phyloP scores from a whole-genome alignment of 345 rosid species.

The Dovyalis caffra region DNA sequence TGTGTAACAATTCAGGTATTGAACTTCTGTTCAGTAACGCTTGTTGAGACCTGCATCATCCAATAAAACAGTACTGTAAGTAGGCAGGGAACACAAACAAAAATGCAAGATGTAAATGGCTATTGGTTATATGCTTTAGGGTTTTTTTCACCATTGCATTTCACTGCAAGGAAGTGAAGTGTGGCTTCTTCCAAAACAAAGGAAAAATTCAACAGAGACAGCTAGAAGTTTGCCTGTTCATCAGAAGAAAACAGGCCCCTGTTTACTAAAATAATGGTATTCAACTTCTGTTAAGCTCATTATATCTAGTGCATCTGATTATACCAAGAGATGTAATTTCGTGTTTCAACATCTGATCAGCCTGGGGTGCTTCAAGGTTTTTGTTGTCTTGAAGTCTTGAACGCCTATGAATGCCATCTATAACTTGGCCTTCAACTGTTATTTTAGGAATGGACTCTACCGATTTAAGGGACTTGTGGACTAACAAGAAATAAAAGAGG shows the following conservation, averaged over 20 bases:
- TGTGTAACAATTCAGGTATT: slow-evolving; percentile 32
- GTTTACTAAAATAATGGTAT: not conserved
- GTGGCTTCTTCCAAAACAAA: not conserved
- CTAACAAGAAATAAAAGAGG: not conserved
- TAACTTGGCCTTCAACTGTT: not conserved
- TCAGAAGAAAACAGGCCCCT: not conserved
- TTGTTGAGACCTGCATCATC: slow-evolving; percentile 71
- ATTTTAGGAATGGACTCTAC: not conserved
- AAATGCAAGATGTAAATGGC: not conserved
- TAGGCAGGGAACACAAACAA: slow-evolving; percentile 7
- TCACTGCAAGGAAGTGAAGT: too few relatives aligned
- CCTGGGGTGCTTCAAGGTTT: not conserved
- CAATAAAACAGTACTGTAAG: slow-evolving; percentile 13
- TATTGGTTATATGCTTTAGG: not conserved
- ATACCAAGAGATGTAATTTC: not conserved
- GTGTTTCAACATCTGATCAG: not conserved
- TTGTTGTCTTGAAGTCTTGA: not conserved
- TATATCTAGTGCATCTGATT: not conserved
- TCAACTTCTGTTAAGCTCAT: not conserved
- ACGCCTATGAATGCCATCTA: not conserved
- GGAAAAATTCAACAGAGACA: not conserved
- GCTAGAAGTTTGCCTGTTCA: not conserved
- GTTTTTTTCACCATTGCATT: too few relatives aligned
- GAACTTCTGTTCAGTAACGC: slow-evolving; percentile 67
- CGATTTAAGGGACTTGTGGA: not conserved